Conservation (phyloP, 2,329 filamentous ascomycete genomes). For the Huntiella decipiens region DNA sequence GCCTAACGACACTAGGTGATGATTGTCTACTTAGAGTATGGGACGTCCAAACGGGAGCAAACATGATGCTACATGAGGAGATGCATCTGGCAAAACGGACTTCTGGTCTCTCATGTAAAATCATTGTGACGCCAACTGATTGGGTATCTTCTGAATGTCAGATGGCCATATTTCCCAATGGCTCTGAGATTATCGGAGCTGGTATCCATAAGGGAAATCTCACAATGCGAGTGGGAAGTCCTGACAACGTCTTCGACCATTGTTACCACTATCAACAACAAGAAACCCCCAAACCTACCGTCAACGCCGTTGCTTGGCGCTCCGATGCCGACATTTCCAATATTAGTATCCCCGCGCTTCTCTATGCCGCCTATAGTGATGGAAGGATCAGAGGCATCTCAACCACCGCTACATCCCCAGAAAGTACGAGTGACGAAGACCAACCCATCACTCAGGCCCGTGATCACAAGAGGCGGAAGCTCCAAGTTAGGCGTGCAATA, state of each 20-base stretch:
- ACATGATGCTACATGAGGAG: constrained; percentile 69
- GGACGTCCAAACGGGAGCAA: constrained; percentile 62
- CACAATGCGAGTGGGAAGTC: constrained; percentile 50
- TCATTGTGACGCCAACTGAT: constrained; percentile 35
- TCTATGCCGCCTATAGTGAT: constrained; percentile 72
- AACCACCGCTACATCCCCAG: no score
- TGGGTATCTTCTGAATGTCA: constrained; percentile 39
- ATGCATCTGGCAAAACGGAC: constrained; percentile 31
- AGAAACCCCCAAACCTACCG: constrained; percentile 22
- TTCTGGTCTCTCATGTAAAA: background rate
- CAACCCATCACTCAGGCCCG: no score
- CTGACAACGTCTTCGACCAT: constrained; percentile 14
- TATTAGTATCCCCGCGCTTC: constrained; percentile 28
- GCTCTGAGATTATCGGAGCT: constrained; percentile 59
- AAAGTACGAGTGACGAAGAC: no score
- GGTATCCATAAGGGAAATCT: constrained; percentile 61
- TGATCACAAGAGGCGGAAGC: no score
- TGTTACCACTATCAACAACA: no score
- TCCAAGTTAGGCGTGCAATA: no score
- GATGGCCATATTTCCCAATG: constrained; percentile 64
- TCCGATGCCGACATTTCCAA: constrained; percentile 39
- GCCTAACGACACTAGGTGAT: constrained; percentile 63
- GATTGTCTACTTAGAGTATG: constrained; percentile 76
- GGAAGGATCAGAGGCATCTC: constrained; percentile 47
- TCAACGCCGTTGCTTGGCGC: constrained; percentile 60